phyloP scores from a whole-genome alignment of 2,329 filamentous ascomycete genomes.

The Aureobasidium sp. region DNA sequence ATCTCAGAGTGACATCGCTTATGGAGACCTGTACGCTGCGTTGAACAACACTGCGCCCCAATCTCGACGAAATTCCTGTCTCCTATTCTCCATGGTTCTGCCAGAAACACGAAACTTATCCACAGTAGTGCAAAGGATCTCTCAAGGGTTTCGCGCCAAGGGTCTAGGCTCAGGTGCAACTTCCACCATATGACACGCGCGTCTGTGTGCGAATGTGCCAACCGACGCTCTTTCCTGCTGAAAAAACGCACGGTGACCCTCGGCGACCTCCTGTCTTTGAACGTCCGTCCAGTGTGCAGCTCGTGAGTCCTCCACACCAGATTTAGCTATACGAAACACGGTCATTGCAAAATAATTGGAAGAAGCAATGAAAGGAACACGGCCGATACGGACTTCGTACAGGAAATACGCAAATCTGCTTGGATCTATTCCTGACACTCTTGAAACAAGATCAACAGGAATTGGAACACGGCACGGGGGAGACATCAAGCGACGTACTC shows the following conservation, averaged over 20 bases:
- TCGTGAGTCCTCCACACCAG: not conserved
- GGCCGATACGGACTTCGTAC: not conserved
- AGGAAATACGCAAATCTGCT: not conserved
- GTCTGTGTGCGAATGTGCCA: not conserved
- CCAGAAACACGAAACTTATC: not conserved
- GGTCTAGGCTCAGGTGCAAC: not conserved
- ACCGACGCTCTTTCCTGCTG: not conserved
- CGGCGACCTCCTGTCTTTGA: not conserved
- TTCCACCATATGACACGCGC: not conserved
- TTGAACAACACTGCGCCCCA: not conserved
- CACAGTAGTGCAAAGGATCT: not conserved
- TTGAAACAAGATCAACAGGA: not conserved
- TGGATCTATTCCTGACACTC: not conserved
- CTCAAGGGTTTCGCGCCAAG: not conserved
- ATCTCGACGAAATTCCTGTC: not conserved
- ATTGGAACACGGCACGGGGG: not conserved
- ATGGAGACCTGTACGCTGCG: not conserved
- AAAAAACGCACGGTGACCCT: not conserved
- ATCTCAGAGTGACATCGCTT: not conserved
- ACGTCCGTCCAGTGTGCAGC: not conserved
- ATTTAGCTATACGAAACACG: not conserved
- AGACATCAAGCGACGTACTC: not conserved
- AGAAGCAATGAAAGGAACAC: not conserved
- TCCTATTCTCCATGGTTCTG: not conserved
- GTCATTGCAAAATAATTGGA: not conserved